Evolutionary conservation across 257 asterid genomes (phyloP).

Genomic region (Solanum piurae): DNA sequence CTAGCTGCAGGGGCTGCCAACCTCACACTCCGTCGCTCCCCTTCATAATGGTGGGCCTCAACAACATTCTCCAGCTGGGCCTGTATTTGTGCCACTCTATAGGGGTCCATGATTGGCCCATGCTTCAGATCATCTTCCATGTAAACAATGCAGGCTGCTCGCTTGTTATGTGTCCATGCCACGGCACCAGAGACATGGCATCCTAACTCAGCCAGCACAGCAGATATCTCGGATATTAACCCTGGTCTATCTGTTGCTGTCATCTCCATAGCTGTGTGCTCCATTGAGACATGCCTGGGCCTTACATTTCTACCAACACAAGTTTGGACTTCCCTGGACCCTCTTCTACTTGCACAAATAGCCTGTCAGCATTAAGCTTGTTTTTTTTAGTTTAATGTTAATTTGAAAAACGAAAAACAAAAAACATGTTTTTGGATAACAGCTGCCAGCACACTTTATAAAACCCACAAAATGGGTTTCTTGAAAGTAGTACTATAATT

Average conservation of each 20-base stretch:
- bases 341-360: constrained; percentile 41
- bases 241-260: constrained; percentile 80
- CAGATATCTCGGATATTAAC: constrained; percentile 74
- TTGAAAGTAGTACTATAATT: neutral
- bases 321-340: constrained; percentile 12
- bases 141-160: constrained; percentile 62
- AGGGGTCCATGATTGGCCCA: constrained; percentile 35
- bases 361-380: constrained; percentile 21
- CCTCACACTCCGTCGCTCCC: constrained; percentile 53
- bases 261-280: constrained; percentile 67
- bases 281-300: constrained; percentile 24
- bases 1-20: constrained; percentile 35
- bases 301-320: constrained; percentile 9
- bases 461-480: neutral
- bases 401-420: neutral
- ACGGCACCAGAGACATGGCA: constrained; percentile 68
- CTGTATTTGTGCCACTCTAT: constrained; percentile 50
- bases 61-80: constrained; percentile 66
- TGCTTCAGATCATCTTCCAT: constrained; percentile 34
- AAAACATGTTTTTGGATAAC: neutral
- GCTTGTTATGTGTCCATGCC: constrained; percentile 79
- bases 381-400: neutral
- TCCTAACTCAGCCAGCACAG: constrained; percentile 62
- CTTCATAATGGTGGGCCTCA: constrained; percentile 59
- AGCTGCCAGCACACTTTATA: neutral